These are phyloP conservation scores for Penicillium sp. DNA, from an alignment of 2,329 filamentous ascomycete species.

Conservation along the genomic window DNA sequence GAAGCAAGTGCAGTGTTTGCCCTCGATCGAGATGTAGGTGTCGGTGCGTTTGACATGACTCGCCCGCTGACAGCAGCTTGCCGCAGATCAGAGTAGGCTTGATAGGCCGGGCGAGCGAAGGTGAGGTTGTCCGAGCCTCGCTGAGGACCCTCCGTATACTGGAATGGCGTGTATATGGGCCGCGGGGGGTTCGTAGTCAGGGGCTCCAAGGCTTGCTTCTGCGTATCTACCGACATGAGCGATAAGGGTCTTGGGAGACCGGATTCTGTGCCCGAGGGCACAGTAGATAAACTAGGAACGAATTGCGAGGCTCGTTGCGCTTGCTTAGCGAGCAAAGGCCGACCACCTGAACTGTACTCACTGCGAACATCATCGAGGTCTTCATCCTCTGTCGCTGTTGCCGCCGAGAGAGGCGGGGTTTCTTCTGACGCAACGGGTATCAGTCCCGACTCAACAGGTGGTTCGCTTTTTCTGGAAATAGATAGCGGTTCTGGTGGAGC, in stretches of 20 bases:
- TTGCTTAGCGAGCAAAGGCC: conserved; percentile 44
- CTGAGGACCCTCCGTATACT: conserved; percentile 45
- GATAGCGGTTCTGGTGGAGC: conserved; percentile 6
- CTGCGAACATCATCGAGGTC: conserved; percentile 28
- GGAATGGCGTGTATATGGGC: conserved; percentile 46
- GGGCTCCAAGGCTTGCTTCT: conserved; percentile 27
- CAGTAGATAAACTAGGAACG: conserved; percentile 12
- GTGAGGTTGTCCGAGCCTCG: conserved; percentile 40
- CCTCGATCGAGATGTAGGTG: conserved; percentile 15
- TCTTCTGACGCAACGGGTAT: conserved; percentile 36
- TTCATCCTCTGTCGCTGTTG: conserved; percentile 5
- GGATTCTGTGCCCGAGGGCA: conserved; percentile 6
- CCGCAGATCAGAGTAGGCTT: conserved; percentile 49
- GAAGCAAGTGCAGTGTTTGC: conserved; percentile 20
- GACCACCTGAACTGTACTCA: conserved; percentile 54
- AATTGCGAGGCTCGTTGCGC: conserved; percentile 15
- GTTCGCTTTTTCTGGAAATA: conserved; percentile 9
- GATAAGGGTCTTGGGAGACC: neutral
- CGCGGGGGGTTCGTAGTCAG: conserved; percentile 39
- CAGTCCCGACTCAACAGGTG: conserved; percentile 31
- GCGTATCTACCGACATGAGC: conserved; percentile 19
- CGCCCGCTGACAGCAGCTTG: conserved; percentile 46
- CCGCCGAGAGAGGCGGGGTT: conserved; percentile 1
- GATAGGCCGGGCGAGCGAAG: conserved; percentile 44
- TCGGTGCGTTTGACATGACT: conserved; percentile 39